These are phyloP conservation scores for Carpinus fangiana DNA, from an alignment of 306 rosid genomes.

Conservation along the genomic window DNA sequence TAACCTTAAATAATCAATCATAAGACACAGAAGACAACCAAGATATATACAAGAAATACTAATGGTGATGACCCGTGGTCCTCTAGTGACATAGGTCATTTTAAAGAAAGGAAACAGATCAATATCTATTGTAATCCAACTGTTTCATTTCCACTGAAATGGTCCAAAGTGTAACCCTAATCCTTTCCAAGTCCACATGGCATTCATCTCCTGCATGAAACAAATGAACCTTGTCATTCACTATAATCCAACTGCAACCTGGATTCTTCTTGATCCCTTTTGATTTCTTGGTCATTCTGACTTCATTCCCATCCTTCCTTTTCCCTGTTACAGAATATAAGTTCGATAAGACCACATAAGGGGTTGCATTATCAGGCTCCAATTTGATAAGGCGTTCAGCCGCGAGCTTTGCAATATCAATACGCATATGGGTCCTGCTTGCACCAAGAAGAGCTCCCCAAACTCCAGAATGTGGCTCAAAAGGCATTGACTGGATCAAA, in stretches of 20 bases:
- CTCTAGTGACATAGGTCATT: not conserved
- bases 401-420: conserved; percentile 77
- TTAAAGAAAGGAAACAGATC: not conserved
- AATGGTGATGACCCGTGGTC: not conserved
- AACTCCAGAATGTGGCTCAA: conserved; percentile 70
- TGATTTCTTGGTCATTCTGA: conserved; percentile 44
- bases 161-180: conserved; percentile 32
- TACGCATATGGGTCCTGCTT: conserved; percentile 56
- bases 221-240: conserved; percentile 53
- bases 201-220: conserved; percentile 62
- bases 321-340: conserved; percentile 56
- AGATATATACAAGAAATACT: not conserved
- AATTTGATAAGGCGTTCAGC: conserved; percentile 48
- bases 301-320: conserved; percentile 44
- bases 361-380: conserved; percentile 78
- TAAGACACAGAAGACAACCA: not conserved
- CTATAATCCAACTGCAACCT: conserved; percentile 76
- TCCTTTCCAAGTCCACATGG: conserved; percentile 39
- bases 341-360: conserved; percentile 70
- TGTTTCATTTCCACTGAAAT: conserved; percentile 42
- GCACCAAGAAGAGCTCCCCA: conserved; percentile 90
- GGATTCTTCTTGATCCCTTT: conserved; percentile 69
- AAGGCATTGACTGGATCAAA: conserved; percentile 62
- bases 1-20: not conserved
- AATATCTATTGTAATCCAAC: conserved; percentile 13